Evolutionary conservation across 129 eudicot genomes (phyloP), one percentile per base, ranked within the genome.

Genomic region (Artemisia annua): DNA sequence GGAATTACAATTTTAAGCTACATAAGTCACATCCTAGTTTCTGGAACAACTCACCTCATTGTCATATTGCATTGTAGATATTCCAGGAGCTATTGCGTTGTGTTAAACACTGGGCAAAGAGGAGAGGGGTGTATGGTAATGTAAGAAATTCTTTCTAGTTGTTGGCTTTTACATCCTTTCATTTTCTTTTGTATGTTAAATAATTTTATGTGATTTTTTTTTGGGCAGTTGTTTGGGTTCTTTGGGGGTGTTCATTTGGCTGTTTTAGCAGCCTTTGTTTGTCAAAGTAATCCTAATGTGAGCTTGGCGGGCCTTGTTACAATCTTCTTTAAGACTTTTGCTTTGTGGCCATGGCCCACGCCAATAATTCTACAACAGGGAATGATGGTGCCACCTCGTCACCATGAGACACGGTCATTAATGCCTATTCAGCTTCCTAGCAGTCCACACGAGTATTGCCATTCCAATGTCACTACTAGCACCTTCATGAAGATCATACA

Each of bases 301-400:
- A 76, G 78, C 24, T 82, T 89, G 75, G 74, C 54, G 71, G 72
- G 28, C 51, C 73, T 87, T 46, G 14, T 86, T 18, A 66, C 78
- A 32, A 73, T 71, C 44, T 89, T 89, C 79, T 87, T 86, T 49
- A 56, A 80, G 80, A 87, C 86, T 15, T 89, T 84, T 78, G 88
- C 83, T 66, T 72, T 73, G 53, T 89, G 92, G 96, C 76, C 86
- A 22, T 86, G 96, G 92, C 96, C 92, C 24, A 84, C 75, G n/a
- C 90, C 96, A 10, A 90, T 89, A 48, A 63, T 54, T 50, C 22
- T 86, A 55, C 74, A 75, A 66, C 85, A 77, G 39, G 87, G 85
- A 78, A 50, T 67, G 52, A 44, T 59, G 48, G 70, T 69, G 28
- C 68, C 82, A 52, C 46, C 43, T 66, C 61, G 61, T 58, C 70